Evolutionary conservation across 306 rosid genomes (phyloP), one percentile per base, ranked within the genome.

Genomic region (Vachellia collinsii): DNA sequence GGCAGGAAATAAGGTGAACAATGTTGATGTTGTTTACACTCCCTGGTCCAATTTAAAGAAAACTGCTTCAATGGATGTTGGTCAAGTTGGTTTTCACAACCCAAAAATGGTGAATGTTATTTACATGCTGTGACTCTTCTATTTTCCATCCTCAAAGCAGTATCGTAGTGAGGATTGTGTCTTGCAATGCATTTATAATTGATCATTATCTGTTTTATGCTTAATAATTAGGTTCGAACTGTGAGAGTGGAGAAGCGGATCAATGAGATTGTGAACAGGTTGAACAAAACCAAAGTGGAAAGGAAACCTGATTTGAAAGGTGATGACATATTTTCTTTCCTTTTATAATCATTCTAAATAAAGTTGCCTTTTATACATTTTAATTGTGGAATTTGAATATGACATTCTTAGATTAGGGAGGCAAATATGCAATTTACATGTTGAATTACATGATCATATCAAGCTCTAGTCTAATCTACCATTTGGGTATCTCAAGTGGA

Each of bases 21-120:
- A 89, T 58, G 74, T 88, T 4, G 96, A 91, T 83, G 90, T 91
- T 72, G 96, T 91, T 77, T 91, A 91, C 84, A 91, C 96, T 48
- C 90, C 96, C 39, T 91, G 93, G 96, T 68, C 93, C 82, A 91
- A 91, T 85, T 86, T 91, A 85, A 91, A 91, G 90, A 91, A 91
- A 88, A 86, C 91, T 47, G 85, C 93, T 11, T 91, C 96, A 42
- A 91, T 91, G 93, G 96, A 91, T 77, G 93, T 86, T 84, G 96
- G 96, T 44, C 96, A 91, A 91, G 92, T 91, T 85, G 96, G 96
- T 63, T 91, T 91, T 83, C 73, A 91, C 80, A 89, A 82, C 79
- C n/a, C 90, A 8, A 91, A 91, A 86, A 86, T 77, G 87, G 96
- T 91, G 77, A 79, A 85, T 54, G 64, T 79, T 48, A 59, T 37